Evolutionary conservation across 331 rosid genomes (phyloP), one percentile per base, ranked within the genome.

Genomic region (Prunus yedoensis): DNA sequence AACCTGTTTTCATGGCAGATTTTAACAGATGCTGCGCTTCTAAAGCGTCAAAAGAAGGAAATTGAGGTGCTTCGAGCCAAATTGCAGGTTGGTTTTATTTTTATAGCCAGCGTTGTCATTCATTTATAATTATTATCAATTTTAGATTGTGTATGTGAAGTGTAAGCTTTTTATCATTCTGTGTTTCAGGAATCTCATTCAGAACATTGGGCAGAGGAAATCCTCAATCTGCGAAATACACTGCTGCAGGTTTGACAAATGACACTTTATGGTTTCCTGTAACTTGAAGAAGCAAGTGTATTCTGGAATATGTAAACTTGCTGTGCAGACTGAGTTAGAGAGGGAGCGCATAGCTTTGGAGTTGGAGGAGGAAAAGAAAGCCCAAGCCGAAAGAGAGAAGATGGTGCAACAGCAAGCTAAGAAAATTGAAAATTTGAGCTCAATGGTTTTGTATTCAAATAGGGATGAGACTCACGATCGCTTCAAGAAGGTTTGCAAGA

Each of bases 271-370:
- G 30, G 43, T 81, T 80, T 66, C 11, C 66, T 47, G 4, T 54
- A 43, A 57, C 70, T 56, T 64, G 30, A 50, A 56, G 74, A 43
- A 65, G 69, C 30, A 21, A 77, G 38, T 70, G 66, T 66, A 77
- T 76, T 80, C 77, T 71, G 51, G 52, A 83, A 76, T 62, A 53
- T 80, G 76, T 45, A 23, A 67, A 65, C 53, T 77, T 81, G 74
- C 69, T 47, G 77, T 73, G 71, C 68, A 90, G 99, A 92, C 87
- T 66, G 99, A 94, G 86, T 81, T 92, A 73, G 97, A 92, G 84
- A 90, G 96, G 83, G 99, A 94, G 78, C 94, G 97, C 59, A 94
- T 94, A 76, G 97, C 99, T 76, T 82, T 94, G 92, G 96, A 94
- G 81, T 83, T 94, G 83, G 97, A 90, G 84, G 97, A 90, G 88